Percentiles rank a stretch among this genome's conserved stretches.
phyloP scores from a whole-genome alignment of 1,139 yeast species.

The Trichomonascaceae sp. region DNA sequence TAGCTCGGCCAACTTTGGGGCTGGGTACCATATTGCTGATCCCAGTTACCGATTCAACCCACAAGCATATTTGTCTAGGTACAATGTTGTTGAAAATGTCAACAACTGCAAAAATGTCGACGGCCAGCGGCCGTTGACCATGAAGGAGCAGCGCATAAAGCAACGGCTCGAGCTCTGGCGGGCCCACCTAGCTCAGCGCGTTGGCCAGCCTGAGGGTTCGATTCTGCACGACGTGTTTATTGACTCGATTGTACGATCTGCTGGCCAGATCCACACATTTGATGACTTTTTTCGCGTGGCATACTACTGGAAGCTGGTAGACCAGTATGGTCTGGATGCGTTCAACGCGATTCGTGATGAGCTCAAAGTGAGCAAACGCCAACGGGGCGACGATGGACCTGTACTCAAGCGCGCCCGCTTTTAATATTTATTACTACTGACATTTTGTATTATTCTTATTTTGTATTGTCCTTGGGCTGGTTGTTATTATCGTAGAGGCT shows the following conservation, averaged over 20 bases:
- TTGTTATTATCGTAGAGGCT: no score
- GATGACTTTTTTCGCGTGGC: constrained; percentile 15
- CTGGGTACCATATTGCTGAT: no score
- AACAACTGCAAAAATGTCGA: neutral
- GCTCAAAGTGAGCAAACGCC: constrained; percentile 8
- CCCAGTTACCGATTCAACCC: no score
- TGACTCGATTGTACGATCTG: constrained; percentile 16
- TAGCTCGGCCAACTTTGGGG: no score
- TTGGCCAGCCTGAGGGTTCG: constrained; percentile 16
- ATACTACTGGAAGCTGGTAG: constrained; percentile 20
- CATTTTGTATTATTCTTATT: no score
- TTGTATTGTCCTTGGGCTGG: no score
- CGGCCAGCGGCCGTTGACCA: constrained; percentile 4
- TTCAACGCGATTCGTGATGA: constrained; percentile 13
- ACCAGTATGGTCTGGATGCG: constrained; percentile 16
- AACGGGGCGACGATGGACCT: neutral
- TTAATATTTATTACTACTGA: neutral
- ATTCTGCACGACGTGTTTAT: constrained; percentile 20
- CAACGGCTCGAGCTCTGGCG: constrained; percentile 16
- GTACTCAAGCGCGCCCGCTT: neutral
- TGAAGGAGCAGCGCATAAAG: constrained; percentile 7
- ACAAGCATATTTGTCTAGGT: no score
- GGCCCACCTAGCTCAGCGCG: constrained; percentile 11
- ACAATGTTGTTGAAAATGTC: neutral
- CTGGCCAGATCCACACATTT: constrained; percentile 13